Percentiles rank a stretch among this genome's conserved stretches.
phyloP scores from a whole-genome alignment of 2,329 filamentous ascomycete genomes.

The Penicillium sp. region DNA sequence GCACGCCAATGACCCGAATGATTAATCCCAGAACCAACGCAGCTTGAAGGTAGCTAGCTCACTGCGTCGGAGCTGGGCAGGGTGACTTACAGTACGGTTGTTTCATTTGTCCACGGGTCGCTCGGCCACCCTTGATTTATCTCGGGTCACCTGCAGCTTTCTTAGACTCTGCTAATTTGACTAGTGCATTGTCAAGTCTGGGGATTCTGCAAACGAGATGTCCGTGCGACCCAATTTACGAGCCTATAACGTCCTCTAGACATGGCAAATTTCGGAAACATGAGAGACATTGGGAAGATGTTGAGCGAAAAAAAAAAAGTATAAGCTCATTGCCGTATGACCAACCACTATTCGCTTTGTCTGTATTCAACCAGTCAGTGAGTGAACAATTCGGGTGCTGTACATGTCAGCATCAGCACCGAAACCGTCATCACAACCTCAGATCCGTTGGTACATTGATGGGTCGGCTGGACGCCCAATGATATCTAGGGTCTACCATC shows the following conservation, averaged over 20 bases:
- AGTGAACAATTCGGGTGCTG: neutral
- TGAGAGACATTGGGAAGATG: neutral
- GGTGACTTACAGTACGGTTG: slow-evolving; percentile 10
- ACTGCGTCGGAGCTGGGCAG: neutral
- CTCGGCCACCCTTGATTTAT: slow-evolving; percentile 18
- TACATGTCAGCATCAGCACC: neutral
- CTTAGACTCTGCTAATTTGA: slow-evolving; percentile 20
- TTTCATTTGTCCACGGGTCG: slow-evolving; percentile 20
- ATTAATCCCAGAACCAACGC: neutral
- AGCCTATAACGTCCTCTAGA: neutral
- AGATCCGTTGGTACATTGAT: slow-evolving; percentile 8
- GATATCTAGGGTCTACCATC: neutral
- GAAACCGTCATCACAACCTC: slow-evolving; percentile 13
- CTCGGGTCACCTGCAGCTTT: slow-evolving; percentile 27
- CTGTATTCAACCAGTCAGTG: neutral
- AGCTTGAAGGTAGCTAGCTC: slow-evolving; percentile 8
- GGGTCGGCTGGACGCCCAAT: slow-evolving; percentile 12
- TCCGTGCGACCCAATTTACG: slow-evolving; percentile 18
- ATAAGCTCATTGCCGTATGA: neutral
- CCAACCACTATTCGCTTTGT: neutral
- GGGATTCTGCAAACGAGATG: slow-evolving; percentile 29
- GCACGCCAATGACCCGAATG: neutral
- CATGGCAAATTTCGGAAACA: neutral
- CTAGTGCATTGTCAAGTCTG: slow-evolving; percentile 20
- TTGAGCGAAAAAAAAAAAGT: neutral